Evolutionary conservation across 371 early-diverging fungal species (phyloP).

Genomic region (Actinomortierella wolfii): DNA sequence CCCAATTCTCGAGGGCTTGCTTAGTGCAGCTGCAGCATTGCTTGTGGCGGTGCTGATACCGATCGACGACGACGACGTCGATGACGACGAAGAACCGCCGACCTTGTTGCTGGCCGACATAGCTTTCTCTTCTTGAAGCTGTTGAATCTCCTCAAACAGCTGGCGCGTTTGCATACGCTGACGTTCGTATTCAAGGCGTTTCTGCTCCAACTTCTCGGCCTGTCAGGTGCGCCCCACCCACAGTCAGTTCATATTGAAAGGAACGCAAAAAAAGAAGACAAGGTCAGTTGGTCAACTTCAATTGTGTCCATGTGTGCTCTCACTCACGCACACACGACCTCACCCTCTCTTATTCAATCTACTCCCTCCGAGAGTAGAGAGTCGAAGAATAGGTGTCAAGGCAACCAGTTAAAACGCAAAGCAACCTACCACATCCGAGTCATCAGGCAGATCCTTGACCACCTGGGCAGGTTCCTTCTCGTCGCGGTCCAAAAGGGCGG

Average conservation of each 20-base stretch:
- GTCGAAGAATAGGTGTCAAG: too few relatives aligned
- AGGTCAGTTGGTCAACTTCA: too few relatives aligned
- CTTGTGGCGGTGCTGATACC: background rate
- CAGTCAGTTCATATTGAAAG: constrained; percentile 2
- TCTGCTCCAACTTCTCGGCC: constrained; percentile 48
- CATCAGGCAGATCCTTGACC: constrained; percentile 10
- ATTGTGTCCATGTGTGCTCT: too few relatives aligned
- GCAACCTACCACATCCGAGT: constrained; percentile 33
- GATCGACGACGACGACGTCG: background rate
- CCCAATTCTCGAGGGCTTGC: too few relatives aligned
- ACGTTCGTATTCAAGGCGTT: constrained; percentile 48
- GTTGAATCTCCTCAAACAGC: constrained; percentile 49
- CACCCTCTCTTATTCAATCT: too few relatives aligned
- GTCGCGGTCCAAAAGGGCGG: constrained; percentile 1
- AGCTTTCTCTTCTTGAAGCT: constrained; percentile 47
- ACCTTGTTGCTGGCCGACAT: constrained; percentile 42
- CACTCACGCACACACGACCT: too few relatives aligned
- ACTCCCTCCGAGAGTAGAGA: too few relatives aligned
- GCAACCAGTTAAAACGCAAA: background rate
- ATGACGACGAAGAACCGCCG: background rate
- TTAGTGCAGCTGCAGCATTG: too few relatives aligned
- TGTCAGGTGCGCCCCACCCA: constrained; percentile 5
- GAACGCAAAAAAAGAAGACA: background rate
- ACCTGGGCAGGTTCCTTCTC: constrained; percentile 22
- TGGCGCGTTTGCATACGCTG: constrained; percentile 46